Evolutionary conservation across 768 basidiomycete species (phyloP).

Genomic region (Gymnopilus junonius): DNA sequence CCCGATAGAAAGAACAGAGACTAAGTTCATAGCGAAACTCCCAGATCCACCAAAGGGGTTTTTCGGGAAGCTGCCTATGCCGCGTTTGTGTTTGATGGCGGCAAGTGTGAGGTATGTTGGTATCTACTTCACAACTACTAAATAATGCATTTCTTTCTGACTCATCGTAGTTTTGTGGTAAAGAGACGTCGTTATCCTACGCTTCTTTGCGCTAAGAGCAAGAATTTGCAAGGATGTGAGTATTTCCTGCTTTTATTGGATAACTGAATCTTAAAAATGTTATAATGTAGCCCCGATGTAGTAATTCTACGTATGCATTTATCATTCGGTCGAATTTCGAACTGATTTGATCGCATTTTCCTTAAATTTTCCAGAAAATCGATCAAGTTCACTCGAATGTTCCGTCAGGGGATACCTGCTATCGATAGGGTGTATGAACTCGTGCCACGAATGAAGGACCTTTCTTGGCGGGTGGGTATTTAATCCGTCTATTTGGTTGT

Average conservation of each 20-base stretch:
- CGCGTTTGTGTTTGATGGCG: conserved; percentile 65
- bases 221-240: conserved; percentile 47
- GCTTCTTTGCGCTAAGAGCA: conserved; percentile 47
- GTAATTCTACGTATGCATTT: neutral
- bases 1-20: neutral
- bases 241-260: neutral
- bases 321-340: too few species aligned
- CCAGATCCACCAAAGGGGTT: conserved; percentile 25
- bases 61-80: conserved; percentile 65
- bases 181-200: conserved; percentile 40
- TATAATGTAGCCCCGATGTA: neutral
- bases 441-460: neutral
- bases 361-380: neutral
- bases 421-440: neutral
- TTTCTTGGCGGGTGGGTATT: neutral
- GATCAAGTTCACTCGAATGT: neutral
- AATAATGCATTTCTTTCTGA: neutral
- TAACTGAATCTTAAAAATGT: neutral
- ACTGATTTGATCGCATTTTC: too few species aligned
- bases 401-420: neutral
- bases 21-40: conserved; percentile 7
- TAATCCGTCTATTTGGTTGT: too few species aligned
- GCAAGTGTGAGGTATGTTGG: conserved; percentile 49
- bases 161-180: conserved; percentile 41
- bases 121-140: neutral